Evolutionary conservation across 139 green algal species (phyloP).

Genomic region (Spirogloea muscicola): DNA sequence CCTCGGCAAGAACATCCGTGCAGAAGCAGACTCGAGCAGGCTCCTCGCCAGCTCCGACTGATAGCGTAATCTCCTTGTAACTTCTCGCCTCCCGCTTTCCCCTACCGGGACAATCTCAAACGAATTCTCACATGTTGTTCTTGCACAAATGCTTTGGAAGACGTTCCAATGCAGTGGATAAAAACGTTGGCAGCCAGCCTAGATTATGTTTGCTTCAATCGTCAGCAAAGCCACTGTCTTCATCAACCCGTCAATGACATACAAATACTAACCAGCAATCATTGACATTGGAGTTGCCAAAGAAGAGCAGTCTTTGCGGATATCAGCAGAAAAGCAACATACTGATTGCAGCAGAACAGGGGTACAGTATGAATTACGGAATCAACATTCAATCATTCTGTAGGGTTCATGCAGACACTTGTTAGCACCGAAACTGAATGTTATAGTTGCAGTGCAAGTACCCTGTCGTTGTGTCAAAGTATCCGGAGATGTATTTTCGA

Average conservation of each 20-base stretch:
- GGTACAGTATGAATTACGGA: neutral
- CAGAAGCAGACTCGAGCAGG: constrained; percentile 74
- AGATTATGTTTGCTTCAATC: neutral
- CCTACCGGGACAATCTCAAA: neutral
- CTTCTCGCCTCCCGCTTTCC: constrained; percentile 42
- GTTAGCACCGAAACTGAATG: neutral
- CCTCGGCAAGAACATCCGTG: constrained; percentile 79
- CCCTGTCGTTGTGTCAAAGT: constrained; percentile 89
- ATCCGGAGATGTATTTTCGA: constrained; percentile 77
- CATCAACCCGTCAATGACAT: too few relatives aligned
- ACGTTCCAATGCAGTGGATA: neutral
- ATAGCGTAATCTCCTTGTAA: constrained; percentile 80
- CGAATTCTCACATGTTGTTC: neutral
- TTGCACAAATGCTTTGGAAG: neutral
- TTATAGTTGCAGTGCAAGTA: neutral
- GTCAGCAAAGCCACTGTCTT: too few relatives aligned
- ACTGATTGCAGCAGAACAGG: constrained; percentile 4
- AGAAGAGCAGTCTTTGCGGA: neutral
- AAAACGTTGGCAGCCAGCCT: neutral
- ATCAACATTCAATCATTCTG: constrained; percentile 5
- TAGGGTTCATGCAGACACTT: neutral
- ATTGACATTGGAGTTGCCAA: too few relatives aligned
- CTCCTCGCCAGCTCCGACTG: constrained; percentile 69
- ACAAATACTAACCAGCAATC: too few relatives aligned
- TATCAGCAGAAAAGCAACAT: neutral